Conservation (phyloP, 1,284 basidiomycete genomes). For the Cryptococcus maquisensis region DNA sequence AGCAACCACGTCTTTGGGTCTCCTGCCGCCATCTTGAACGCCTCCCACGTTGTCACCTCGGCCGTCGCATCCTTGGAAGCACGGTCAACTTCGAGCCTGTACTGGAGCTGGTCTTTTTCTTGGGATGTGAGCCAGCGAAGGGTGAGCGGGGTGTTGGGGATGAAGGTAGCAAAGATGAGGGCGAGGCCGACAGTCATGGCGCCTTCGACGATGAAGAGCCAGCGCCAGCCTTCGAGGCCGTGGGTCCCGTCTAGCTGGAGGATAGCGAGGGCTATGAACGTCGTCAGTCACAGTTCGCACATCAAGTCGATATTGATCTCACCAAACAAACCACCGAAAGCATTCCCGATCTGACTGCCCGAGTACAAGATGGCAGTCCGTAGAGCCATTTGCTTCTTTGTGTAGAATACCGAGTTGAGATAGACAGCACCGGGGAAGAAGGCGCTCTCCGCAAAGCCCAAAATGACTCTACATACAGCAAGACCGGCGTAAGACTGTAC, state of each 20-base stretch:
- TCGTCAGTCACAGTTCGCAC: no score
- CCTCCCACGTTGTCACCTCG: slow-evolving; percentile 23
- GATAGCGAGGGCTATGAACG: slow-evolving; percentile 27
- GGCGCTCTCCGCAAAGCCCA: slow-evolving; percentile 35
- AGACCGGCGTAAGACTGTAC: slow-evolving; percentile 31
- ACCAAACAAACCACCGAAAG: slow-evolving; percentile 41
- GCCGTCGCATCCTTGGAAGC: slow-evolving; percentile 32
- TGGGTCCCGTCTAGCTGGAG: slow-evolving; percentile 22
- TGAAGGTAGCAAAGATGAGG: slow-evolving; percentile 29
- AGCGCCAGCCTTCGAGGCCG: slow-evolving; percentile 27
- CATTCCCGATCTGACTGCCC: slow-evolving; percentile 44
- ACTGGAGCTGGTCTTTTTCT: slow-evolving; percentile 35
- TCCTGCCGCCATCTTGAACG: slow-evolving; percentile 29
- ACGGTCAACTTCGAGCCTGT: slow-evolving; percentile 39
- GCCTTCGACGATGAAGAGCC: slow-evolving; percentile 29
- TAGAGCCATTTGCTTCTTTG: slow-evolving; percentile 34
- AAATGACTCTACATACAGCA: slow-evolving; percentile 29
- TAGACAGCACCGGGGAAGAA: slow-evolving; percentile 38
- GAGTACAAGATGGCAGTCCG: slow-evolving; percentile 38
- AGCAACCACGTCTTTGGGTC: slow-evolving; percentile 43
- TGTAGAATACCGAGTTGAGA: slow-evolving; percentile 34
- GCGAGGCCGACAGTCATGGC: slow-evolving; percentile 33
- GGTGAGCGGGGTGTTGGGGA: slow-evolving; percentile 38
- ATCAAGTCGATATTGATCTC: no score
- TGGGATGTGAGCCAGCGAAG: slow-evolving; percentile 30